Evolutionary conservation across 768 basidiomycete species (phyloP).

Genomic region (Trametes elegans): DNA sequence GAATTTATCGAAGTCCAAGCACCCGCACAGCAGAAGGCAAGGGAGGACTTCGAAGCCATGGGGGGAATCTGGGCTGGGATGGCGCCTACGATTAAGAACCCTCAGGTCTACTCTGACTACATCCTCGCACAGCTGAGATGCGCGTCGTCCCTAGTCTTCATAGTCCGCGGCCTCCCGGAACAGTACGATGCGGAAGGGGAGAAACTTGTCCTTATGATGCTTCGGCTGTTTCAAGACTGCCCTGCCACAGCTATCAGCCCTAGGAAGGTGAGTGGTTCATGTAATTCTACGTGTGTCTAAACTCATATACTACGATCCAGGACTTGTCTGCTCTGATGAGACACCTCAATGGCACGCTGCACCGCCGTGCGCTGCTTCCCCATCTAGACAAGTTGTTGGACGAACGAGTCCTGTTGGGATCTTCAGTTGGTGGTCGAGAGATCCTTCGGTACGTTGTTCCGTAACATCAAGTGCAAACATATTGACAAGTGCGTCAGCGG

Average conservation of each 20-base stretch:
- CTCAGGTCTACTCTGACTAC: conserved; percentile 75
- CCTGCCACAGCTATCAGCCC: conserved; percentile 80
- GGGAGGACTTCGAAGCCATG: conserved; percentile 77
- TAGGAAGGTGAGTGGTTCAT: conserved; percentile 61
- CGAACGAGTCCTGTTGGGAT: conserved; percentile 86
- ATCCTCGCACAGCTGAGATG: conserved; percentile 93
- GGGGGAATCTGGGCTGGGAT: conserved; percentile 83
- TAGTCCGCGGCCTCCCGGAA: conserved; percentile 66
- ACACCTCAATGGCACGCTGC: conserved; percentile 78
- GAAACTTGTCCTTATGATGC: conserved; percentile 70
- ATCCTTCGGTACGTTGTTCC: conserved; percentile 70
- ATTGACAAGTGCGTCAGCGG: conserved; percentile 45
- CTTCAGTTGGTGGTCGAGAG: conserved; percentile 81
- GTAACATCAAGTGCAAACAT: background rate
- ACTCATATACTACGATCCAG: conserved; percentile 36
- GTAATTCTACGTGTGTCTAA: background rate
- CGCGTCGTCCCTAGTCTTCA: conserved; percentile 89
- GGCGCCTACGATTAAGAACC: conserved; percentile 71
- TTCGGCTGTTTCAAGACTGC: conserved; percentile 92
- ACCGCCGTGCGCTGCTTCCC: conserved; percentile 73
- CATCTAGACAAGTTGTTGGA: conserved; percentile 90
- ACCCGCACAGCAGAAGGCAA: conserved; percentile 74
- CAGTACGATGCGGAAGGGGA: conserved; percentile 77
- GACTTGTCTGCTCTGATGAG: conserved; percentile 92
- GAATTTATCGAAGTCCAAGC: conserved; percentile 77